phyloP scores from a whole-genome alignment of 2,329 filamentous ascomycete genomes.

The Amesomyces nigricolor region DNA sequence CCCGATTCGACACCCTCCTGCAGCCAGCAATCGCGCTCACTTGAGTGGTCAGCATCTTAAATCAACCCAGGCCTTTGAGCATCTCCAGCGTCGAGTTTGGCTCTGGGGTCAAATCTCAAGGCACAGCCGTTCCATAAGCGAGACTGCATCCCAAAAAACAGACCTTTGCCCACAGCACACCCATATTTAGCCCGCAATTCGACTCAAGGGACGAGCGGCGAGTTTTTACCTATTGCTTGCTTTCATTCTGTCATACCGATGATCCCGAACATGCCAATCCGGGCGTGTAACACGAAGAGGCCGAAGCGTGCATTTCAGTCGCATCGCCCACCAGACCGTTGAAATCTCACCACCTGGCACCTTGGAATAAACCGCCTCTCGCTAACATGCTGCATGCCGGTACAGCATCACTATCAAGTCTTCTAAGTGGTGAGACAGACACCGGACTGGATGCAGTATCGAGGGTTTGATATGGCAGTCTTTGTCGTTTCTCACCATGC shows the following conservation, averaged over 20 bases:
- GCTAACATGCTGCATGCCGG: background rate
- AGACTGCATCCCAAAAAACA: background rate
- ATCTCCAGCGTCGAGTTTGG: no score
- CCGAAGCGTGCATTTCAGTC: background rate
- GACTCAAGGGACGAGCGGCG: background rate
- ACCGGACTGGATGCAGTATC: background rate
- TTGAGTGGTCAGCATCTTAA: background rate
- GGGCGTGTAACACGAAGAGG: slow-evolving; percentile 1
- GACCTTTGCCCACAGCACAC: slow-evolving; percentile 4
- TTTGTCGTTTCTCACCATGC: slow-evolving; percentile 8
- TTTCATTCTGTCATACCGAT: background rate
- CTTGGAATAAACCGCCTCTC: background rate
- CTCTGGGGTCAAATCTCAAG: background rate
- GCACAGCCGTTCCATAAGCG: background rate
- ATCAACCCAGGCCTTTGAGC: no score
- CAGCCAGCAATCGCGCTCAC: slow-evolving; percentile 7
- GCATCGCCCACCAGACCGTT: background rate
- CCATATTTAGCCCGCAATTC: slow-evolving; percentile 11
- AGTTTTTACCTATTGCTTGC: background rate
- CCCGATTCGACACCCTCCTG: background rate
- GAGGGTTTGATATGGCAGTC: background rate
- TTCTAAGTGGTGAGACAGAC: background rate
- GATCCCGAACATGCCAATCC: background rate
- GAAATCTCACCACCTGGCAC: slow-evolving; percentile 1
- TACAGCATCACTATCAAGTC: background rate